phyloP scores from a whole-genome alignment of 2,329 filamentous ascomycete species.

The Talaromyces atroroseus region DNA sequence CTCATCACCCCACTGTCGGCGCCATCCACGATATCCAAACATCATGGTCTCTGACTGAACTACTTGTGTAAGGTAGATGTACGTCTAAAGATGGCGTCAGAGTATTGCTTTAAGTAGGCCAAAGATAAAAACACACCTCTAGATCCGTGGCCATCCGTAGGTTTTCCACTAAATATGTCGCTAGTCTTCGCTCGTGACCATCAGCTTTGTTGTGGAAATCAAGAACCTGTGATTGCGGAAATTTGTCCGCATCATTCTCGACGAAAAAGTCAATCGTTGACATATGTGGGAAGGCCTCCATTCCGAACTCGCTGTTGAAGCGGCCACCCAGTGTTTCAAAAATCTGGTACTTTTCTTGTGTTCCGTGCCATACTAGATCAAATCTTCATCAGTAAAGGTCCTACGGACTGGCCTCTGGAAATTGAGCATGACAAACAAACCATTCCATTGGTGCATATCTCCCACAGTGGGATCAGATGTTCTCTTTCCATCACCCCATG shows the following conservation, averaged over 20 bases:
- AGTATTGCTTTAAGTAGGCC: not conserved
- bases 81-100: conserved; percentile 32
- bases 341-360: conserved; percentile 77
- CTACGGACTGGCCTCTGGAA: not conserved
- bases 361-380: conserved; percentile 67
- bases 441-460: conserved; percentile 86
- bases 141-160: conserved; percentile 40
- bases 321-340: conserved; percentile 64
- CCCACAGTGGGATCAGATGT: conserved; percentile 70
- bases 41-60: conserved; percentile 51
- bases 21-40: conserved; percentile 48
- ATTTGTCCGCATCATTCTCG: conserved; percentile 63
- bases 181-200: conserved; percentile 75
- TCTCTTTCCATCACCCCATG: conserved; percentile 64
- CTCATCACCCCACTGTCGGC: conserved; percentile 40
- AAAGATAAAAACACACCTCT: conserved; percentile 5
- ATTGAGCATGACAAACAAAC: conserved; percentile 24
- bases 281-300: conserved; percentile 68
- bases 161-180: conserved; percentile 54
- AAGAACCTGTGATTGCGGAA: conserved; percentile 70
- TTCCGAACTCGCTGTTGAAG: conserved; percentile 84
- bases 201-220: conserved; percentile 91
- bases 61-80: conserved; percentile 58
- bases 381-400: not conserved
- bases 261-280: conserved; percentile 68